These are phyloP conservation scores for Eremothecium sinecaudum DNA, from an alignment of 1,139 yeast species.

Conservation along the genomic window DNA sequence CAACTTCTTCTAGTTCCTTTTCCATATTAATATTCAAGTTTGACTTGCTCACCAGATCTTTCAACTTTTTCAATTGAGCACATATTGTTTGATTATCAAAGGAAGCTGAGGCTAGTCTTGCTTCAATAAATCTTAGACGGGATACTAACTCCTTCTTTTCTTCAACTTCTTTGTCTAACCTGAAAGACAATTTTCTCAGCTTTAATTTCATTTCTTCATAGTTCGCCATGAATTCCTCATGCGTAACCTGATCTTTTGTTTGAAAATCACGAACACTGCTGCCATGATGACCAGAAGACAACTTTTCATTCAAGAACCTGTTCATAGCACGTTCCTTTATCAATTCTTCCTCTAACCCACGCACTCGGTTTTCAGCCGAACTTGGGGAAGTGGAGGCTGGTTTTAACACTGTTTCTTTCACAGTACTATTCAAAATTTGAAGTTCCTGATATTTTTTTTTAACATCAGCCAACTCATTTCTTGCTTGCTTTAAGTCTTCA, in stretches of 20 bases:
- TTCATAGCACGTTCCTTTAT: constrained; percentile 24
- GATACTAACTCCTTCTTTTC: constrained; percentile 48
- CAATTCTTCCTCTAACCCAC: constrained; percentile 25
- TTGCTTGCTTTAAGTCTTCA: constrained; percentile 17
- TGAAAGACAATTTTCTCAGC: constrained; percentile 45
- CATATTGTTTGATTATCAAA: constrained; percentile 42
- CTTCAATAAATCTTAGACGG: constrained; percentile 49
- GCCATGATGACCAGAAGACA: constrained; percentile 10
- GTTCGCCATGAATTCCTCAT: constrained; percentile 24
- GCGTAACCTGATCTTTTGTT: background rate
- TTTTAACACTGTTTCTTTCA: background rate
- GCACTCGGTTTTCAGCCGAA: constrained; percentile 11
- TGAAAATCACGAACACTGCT: constrained; percentile 1
- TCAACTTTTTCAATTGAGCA: constrained; percentile 35
- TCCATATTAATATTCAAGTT: constrained; percentile 26
- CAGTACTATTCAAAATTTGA: constrained; percentile 13
- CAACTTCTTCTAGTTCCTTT: constrained; percentile 17
- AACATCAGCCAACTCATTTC: constrained; percentile 23
- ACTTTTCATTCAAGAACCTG: constrained; percentile 21
- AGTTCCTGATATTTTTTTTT: constrained; percentile 23
- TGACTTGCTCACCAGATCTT: constrained; percentile 23
- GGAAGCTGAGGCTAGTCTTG: constrained; percentile 44
- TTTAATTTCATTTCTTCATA: constrained; percentile 44
- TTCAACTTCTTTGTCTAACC: constrained; percentile 42
- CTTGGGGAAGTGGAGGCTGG: background rate